Evolutionary conservation across 2,329 filamentous ascomycete species (phyloP), one percentile per base, ranked within the genome.

Genomic region (Alternaria consortialis): DNA sequence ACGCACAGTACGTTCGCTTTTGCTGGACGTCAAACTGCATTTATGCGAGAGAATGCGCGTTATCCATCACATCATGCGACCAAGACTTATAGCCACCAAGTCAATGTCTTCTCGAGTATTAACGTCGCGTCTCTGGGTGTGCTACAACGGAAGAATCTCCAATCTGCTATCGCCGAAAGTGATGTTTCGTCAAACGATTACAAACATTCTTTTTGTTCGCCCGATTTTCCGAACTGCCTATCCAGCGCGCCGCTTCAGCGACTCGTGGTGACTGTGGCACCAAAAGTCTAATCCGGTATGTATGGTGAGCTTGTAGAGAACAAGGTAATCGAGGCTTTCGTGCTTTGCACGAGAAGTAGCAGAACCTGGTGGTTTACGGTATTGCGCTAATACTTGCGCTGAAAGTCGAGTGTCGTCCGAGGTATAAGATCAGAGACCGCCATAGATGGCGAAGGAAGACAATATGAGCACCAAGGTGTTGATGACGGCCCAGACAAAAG

Each of bases 401-500:
- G 20, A 20, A 2, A 20, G 2, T 20, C 20, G 20, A 20, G 2
- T 20, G 20, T 20, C 20, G 13, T 50, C 20, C 46, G 8, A n/a
- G 31, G 34, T 13, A 50, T n/a, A 17, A 32, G 4, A 12, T 70
- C 64, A 97, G 63, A 97, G 84, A 39, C 92, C 93, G 50, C 93
- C 93, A 75, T 96, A 93, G 53, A 97, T 94, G n/a, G 93, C 92
- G 77, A 97, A 97, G 4, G 92, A 95, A 5, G 93, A 95, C 64
- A 97, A 83, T 51, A 97, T 88, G 46, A 97, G 82, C 31, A 96
- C 86, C 47, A 97, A 78, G 9, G 94, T 89, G 76, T 93, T 97
- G 77, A 94, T 90, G 74, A 92, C 85, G 1, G 88, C 92, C 94
- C 94, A 97, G 23, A 94, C 86, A 73, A 95, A 91, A 0, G 94